Conservation (phyloP, 2,329 filamentous ascomycete genomes). For the Alternaria brassicicola region DNA sequence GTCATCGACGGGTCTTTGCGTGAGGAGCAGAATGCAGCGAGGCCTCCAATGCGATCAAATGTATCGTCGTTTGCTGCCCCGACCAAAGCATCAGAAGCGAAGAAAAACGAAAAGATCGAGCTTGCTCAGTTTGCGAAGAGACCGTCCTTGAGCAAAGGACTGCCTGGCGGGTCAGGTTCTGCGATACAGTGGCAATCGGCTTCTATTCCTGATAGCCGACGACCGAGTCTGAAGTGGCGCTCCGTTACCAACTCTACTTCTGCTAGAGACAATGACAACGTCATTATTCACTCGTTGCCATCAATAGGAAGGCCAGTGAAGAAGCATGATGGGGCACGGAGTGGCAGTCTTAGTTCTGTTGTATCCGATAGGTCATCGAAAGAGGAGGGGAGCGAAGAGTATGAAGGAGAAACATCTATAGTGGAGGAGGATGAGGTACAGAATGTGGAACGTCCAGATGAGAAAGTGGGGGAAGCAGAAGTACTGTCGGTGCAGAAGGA, state of each 20-base stretch:
- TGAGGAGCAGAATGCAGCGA: not conserved
- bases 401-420: too few relatives aligned
- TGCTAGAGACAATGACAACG: too few relatives aligned
- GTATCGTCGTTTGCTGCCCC: slow-evolving; percentile 1
- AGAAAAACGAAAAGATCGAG: slow-evolving; percentile 11
- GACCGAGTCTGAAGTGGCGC: not conserved
- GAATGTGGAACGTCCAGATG: too few relatives aligned
- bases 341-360: not conserved
- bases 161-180: not conserved
- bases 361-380: not conserved
- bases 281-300: too few relatives aligned
- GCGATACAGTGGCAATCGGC: not conserved
- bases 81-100: slow-evolving; percentile 9
- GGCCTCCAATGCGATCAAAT: not conserved
- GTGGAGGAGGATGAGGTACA: too few relatives aligned
- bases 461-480: too few relatives aligned
- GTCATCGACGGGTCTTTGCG: not conserved
- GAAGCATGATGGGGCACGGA: not conserved
- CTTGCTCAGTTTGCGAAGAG: not conserved
- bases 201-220: not conserved
- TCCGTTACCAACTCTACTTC: not conserved
- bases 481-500: too few relatives aligned
- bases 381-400: not conserved
- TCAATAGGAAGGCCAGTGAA: too few relatives aligned
- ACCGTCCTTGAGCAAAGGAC: not conserved